Base-by-base conservation (phyloP, 2,329 filamentous ascomycete genomes). In the Corynespora cassiicola region DNA sequence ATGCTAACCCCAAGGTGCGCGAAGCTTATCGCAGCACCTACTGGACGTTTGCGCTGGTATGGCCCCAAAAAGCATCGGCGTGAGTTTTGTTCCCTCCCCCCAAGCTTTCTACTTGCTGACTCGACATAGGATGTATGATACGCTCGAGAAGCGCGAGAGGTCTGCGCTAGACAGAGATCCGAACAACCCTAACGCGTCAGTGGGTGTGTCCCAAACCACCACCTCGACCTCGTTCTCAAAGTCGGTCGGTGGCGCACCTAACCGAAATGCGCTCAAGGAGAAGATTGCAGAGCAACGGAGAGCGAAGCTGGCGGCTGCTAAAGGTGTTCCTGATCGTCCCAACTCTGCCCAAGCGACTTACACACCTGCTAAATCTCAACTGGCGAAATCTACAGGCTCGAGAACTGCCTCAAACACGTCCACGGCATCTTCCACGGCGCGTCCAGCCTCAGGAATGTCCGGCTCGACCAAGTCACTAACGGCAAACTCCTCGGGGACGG, bases 1-100 rank as follows among this genome's bases (percentile, higher is more conserved):
- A 99, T 72, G 78, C 92, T 9, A 96, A 97, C 59, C 90, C 91
- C 6, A 87, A 86, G 19, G 92, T 97, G 29, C 83, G 94, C 56
- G 90, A 96, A 68, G 85, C 83, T 49, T 92, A 88, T 77, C 83
- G 94, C 54, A 80, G 82, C 23, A 88, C 90, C 0, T 99, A 88
- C 67, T 99, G 94, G 94, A 75, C 76, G 0, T 96, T 91, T 65
- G 82, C 84, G 42, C 75, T 75, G 21, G 77, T 89, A 12, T 97
- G 90, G 88, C 86, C 87, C 2, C 78, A 84, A 14, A 84, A 80
- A 61, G 90, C 90, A 24, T 86, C 92, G 58, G 74, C 74, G 80
- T 89, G 75, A 75, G 84, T 76, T 16, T 10, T 32, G 12, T 19
- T 12, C 16, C 22, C 5, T 20, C 10, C 8, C 14, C 11, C 17